Evolutionary conservation across 1,284 basidiomycete species (phyloP).

Genomic region (Ustilago shanxiensis): DNA sequence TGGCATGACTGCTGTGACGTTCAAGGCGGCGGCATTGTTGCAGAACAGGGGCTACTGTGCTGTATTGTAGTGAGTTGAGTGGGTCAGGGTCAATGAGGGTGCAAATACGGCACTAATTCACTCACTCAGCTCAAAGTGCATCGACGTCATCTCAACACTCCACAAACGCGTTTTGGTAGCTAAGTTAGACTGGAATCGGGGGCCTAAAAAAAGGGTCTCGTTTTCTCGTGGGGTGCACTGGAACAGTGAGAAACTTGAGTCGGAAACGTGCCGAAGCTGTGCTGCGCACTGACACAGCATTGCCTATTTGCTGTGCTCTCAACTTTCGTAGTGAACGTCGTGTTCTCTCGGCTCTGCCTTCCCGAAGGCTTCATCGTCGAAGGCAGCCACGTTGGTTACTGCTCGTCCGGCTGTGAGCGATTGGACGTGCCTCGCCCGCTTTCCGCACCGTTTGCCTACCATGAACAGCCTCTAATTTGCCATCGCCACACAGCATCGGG

Average conservation of each 20-base stretch:
- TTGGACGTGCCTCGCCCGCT: not conserved
- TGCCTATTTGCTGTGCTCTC: not conserved
- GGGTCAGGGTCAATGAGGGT: not conserved
- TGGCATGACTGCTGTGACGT: slow-evolving; percentile 14
- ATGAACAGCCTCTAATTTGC: not conserved
- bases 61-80: no score
- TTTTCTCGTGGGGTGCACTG: no score
- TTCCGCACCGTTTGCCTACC: not conserved
- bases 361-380: not conserved
- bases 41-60: slow-evolving; percentile 1
- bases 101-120: not conserved
- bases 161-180: not conserved
- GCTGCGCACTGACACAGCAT: not conserved
- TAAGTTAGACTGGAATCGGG: not conserved
- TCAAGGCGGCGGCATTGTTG: not conserved
- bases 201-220: not conserved
- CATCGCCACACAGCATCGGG: not conserved
- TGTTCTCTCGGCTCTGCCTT: slow-evolving; percentile 1
- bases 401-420: not conserved
- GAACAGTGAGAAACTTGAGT: not conserved
- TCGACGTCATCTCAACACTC: slow-evolving; percentile 16
- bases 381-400: no score
- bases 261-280: slow-evolving; percentile 14
- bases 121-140: not conserved
- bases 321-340: not conserved